A percentile compares a stretch with the other conserved stretches of the same genome.
Conservation (phyloP, 2,329 filamentous ascomycete genomes). For the Atkinsonella texensis region DNA sequence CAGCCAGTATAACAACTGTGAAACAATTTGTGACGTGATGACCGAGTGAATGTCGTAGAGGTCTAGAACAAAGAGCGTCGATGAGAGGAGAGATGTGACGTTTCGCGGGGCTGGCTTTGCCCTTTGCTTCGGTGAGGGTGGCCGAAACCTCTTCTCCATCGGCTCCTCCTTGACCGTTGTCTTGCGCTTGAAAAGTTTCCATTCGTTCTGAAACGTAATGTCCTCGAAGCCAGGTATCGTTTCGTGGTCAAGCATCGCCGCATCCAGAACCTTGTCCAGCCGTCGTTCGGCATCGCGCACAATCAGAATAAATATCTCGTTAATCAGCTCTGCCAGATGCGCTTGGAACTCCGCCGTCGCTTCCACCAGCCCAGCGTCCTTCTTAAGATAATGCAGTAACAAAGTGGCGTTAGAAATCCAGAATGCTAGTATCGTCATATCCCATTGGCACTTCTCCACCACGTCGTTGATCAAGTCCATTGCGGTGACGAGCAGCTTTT, state of each 20-base stretch:
- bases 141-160: conserved; percentile 78
- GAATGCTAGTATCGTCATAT: conserved; percentile 98
- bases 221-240: conserved; percentile 96
- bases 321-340: conserved; percentile 86
- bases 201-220: conserved; percentile 94
- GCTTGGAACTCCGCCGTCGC: conserved; percentile 83
- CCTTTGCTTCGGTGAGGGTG: conserved; percentile 83
- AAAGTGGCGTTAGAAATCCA: conserved; percentile 98
- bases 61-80: conserved; percentile 91
- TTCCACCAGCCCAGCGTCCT: conserved; percentile 70
- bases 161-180: conserved; percentile 83
- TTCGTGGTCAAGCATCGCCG: conserved; percentile 93
- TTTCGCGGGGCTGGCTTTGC: conserved; percentile 89
- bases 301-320: conserved; percentile 97
- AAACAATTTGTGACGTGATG: conserved; percentile 81
- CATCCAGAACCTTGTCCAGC: conserved; percentile 89
- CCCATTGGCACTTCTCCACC: conserved; percentile 93
- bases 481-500: conserved; percentile 67
- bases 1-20: conserved; percentile 92
- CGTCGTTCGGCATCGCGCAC: conserved; percentile 90
- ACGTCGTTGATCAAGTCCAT: conserved; percentile 97
- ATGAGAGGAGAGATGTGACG: conserved; percentile 88
- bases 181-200: conserved; percentile 93
- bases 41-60: conserved; percentile 99
- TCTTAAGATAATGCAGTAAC: conserved; percentile 92